These are phyloP conservation scores for Coniochaeta sp. DNA, from an alignment of 2,329 filamentous ascomycete species.

Conservation along the genomic window DNA sequence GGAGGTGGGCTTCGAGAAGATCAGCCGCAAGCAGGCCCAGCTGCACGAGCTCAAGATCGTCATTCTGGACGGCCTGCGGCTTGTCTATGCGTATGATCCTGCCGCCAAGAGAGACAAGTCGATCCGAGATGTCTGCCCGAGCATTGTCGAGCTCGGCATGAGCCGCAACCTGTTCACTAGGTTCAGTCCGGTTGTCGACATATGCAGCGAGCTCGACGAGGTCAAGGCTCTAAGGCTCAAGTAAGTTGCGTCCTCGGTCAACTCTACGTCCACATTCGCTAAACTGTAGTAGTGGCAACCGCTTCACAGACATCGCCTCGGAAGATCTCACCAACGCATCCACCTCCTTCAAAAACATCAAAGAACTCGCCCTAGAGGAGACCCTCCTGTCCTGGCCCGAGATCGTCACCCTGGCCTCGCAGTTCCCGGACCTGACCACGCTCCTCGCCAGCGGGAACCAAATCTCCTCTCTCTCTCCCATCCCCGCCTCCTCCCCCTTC, in stretches of 20 bases:
- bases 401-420: conserved; percentile 43
- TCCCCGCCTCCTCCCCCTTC: conserved; percentile 33
- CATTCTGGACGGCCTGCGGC: conserved; percentile 69
- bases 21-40: conserved; percentile 69
- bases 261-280: neutral
- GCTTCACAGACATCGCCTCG: conserved; percentile 45
- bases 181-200: conserved; percentile 58
- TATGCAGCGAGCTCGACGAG: conserved; percentile 63
- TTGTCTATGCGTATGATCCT: conserved; percentile 33
- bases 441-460: conserved; percentile 52
- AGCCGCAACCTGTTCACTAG: conserved; percentile 73
- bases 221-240: conserved; percentile 63
- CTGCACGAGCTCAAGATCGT: conserved; percentile 73
- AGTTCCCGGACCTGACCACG: conserved; percentile 44
- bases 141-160: conserved; percentile 73
- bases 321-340: conserved; percentile 27
- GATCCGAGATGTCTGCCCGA: conserved; percentile 49
- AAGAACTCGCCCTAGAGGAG: conserved; percentile 58
- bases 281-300: conserved; percentile 48
- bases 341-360: conserved; percentile 41
- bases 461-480: conserved; percentile 37
- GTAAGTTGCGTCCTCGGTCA: conserved; percentile 37
- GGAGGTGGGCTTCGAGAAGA: conserved; percentile 93
- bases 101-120: conserved; percentile 23
- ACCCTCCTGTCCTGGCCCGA: conserved; percentile 61